These are phyloP conservation scores for Schizopora paradoxa DNA, from an alignment of 1,284 basidiomycete genomes.

Conservation along the genomic window DNA sequence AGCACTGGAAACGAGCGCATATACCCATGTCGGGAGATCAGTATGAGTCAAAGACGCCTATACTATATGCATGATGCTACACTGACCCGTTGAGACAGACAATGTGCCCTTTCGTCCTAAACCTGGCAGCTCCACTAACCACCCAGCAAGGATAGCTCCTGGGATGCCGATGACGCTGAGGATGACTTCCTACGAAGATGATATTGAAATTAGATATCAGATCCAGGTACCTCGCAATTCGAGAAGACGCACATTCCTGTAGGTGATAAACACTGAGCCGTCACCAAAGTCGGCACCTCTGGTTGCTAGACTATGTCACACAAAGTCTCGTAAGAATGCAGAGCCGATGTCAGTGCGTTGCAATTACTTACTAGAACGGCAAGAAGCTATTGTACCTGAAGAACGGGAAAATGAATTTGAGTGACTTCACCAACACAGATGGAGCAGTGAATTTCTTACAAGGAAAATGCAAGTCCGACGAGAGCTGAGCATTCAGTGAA, in stretches of 20 bases:
- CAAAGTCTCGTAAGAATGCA: neutral
- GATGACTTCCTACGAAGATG: slow-evolving; percentile 48
- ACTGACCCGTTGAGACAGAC: slow-evolving; percentile 48
- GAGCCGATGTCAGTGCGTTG: neutral
- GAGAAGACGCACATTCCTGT: slow-evolving; percentile 50
- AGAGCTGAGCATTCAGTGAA: slow-evolving; percentile 37
- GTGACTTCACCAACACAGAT: neutral
- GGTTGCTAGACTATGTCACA: slow-evolving; percentile 40
- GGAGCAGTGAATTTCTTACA: slow-evolving; percentile 35
- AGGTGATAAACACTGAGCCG: slow-evolving; percentile 57
- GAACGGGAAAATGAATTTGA: slow-evolving; percentile 13
- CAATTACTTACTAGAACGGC: slow-evolving; percentile 50
- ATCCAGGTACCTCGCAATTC: slow-evolving; percentile 4
- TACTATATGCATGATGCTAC: slow-evolving; percentile 14
- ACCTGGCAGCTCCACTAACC: slow-evolving; percentile 51
- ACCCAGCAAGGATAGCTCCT: slow-evolving; percentile 58
- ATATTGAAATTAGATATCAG: neutral
- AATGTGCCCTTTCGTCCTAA: slow-evolving; percentile 62
- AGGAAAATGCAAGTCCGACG: slow-evolving; percentile 69
- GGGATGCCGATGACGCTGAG: slow-evolving; percentile 64
- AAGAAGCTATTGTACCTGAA: slow-evolving; percentile 56
- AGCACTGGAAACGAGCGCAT: slow-evolving; percentile 36
- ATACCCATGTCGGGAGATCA: slow-evolving; percentile 17
- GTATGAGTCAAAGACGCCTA: slow-evolving; percentile 25
- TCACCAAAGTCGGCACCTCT: slow-evolving; percentile 62